A percentile compares a stretch with the other conserved stretches of the same genome.
Evolutionary conservation across 2,329 filamentous ascomycete species (phyloP).

Genomic region (Kalaharituber pfeilii): DNA sequence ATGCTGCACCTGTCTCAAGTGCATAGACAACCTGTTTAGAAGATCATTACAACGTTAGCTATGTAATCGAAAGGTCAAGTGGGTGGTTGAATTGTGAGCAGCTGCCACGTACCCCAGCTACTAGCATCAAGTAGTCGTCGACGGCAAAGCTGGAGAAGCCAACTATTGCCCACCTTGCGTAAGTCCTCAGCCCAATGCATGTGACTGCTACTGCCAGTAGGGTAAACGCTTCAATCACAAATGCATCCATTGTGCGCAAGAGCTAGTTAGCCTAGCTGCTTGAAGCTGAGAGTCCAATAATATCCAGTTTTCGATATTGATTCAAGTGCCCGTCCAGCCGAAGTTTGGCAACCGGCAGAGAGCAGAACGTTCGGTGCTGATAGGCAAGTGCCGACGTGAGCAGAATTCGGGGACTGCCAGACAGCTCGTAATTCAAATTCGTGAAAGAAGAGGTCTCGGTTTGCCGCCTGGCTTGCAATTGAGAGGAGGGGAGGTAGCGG

Average conservation of each 20-base stretch:
- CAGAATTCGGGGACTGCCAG: too few species aligned
- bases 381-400: too few species aligned
- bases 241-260: background rate
- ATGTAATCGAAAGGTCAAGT: background rate
- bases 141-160: slow-evolving; percentile 36
- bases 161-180: slow-evolving; percentile 33
- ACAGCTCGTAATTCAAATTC: too few species aligned
- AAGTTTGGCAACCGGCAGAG: too few species aligned
- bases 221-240: background rate
- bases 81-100: background rate
- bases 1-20: slow-evolving; percentile 34
- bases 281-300: too few species aligned
- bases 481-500: too few species aligned
- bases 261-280: too few species aligned
- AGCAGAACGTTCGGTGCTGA: too few species aligned
- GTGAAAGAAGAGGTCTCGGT: too few species aligned
- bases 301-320: too few species aligned
- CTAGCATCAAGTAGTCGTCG: slow-evolving; percentile 43
- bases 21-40: slow-evolving; percentile 36
- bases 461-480: too few species aligned
- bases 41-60: slow-evolving; percentile 2
- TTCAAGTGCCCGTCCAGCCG: too few species aligned
- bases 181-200: slow-evolving; percentile 29
- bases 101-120: slow-evolving; percentile 37
- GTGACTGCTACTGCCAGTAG: background rate